Conservation (phyloP, 345 rosid species). For the Eucalyptus victrix region DNA sequence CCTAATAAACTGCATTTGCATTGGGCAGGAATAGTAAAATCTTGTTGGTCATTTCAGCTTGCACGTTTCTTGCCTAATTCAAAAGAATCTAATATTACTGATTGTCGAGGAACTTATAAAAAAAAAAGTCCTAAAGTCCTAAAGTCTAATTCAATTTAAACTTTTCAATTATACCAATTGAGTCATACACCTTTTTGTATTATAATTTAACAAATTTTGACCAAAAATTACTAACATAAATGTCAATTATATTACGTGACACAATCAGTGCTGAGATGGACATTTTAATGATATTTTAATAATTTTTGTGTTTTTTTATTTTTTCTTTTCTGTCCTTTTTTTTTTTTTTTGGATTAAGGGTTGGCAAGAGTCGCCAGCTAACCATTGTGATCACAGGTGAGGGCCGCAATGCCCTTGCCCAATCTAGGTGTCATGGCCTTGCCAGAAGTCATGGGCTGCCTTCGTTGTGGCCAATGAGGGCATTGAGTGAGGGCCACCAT, state of each 20-base stretch:
- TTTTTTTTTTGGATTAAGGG: not conserved
- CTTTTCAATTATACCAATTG: no score
- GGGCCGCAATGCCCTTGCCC: not conserved
- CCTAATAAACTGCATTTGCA: not conserved
- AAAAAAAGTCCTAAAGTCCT: not conserved
- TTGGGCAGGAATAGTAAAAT: not conserved
- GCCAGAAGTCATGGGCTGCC: not conserved
- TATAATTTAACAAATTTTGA: no score
- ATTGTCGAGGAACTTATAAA: not conserved
- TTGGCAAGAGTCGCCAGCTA: not conserved
- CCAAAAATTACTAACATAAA: no score
- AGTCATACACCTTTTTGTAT: accelerated
- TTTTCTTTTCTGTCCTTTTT: no score
- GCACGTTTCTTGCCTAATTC: not conserved
- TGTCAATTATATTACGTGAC: no score
- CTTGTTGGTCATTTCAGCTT: not conserved
- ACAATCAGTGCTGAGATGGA: accelerated
- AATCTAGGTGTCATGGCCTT: no score
- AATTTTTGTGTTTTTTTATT: no score
- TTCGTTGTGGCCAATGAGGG: not conserved
- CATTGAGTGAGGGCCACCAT: not conserved
- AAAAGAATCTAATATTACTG: not conserved
- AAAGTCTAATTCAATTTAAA: no score
- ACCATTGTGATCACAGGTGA: not conserved
- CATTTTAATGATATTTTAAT: no score